Percentiles rank a stretch among this genome's conserved stretches.
These are phyloP conservation scores for Tothia fuscella DNA, from an alignment of 2,329 filamentous ascomycete genomes.

Conservation along the genomic window DNA sequence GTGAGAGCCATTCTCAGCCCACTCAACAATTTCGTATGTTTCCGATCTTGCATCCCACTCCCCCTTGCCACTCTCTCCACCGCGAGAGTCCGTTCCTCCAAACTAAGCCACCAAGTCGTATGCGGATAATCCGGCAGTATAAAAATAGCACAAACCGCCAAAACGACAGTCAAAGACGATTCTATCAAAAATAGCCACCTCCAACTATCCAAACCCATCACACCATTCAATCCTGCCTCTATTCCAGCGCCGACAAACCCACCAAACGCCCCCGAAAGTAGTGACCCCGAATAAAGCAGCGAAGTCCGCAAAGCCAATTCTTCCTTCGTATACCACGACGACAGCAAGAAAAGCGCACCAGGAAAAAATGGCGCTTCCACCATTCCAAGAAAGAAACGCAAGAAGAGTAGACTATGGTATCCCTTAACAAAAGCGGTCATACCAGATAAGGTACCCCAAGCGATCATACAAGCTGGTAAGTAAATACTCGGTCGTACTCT, in stretches of 20 bases:
- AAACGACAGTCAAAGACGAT: constrained; percentile 24
- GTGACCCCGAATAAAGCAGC: constrained; percentile 26
- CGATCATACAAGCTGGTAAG: constrained; percentile 22
- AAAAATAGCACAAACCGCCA: constrained; percentile 20
- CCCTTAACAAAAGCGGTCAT: constrained; percentile 22
- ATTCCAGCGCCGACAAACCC: constrained; percentile 30
- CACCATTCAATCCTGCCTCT: constrained; percentile 25
- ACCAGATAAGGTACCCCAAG: constrained; percentile 29
- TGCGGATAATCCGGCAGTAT: constrained; percentile 11
- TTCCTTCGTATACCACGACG: constrained; percentile 24
- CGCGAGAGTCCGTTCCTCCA: constrained; percentile 8
- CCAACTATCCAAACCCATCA: constrained; percentile 29
- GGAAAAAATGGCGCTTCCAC: constrained; percentile 25
- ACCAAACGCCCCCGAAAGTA: constrained; percentile 28
- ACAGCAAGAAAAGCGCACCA: constrained; percentile 25
- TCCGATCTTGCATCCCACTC: not conserved
- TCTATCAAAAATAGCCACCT: constrained; percentile 33
- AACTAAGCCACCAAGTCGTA: constrained; percentile 7
- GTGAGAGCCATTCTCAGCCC: constrained; percentile 9
- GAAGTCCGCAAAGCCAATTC: constrained; percentile 28
- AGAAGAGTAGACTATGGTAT: constrained; percentile 26
- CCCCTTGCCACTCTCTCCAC: constrained; percentile 3
- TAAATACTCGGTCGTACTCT: constrained; percentile 18
- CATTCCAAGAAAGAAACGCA: constrained; percentile 27
- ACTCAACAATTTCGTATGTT: not conserved